These are phyloP conservation scores for Rutidosis leptorrhynchoides DNA, from an alignment of 129 eudicot genomes.

Conservation along the genomic window DNA sequence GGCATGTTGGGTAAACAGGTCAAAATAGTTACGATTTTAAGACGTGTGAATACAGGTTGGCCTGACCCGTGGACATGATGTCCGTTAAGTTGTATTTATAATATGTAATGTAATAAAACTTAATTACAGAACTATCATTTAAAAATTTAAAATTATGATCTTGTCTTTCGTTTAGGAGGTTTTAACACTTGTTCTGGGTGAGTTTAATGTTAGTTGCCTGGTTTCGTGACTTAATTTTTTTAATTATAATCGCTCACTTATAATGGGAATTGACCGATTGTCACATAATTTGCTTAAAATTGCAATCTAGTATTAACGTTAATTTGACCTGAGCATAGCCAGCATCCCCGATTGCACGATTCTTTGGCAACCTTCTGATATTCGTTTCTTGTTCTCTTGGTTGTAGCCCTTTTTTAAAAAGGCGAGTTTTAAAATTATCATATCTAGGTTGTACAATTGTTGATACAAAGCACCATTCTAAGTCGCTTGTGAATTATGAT, in stretches of 20 bases:
- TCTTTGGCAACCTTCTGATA: neutral
- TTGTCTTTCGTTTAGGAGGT: neutral
- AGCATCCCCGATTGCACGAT: neutral
- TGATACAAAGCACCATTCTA: neutral
- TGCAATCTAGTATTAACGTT: neutral
- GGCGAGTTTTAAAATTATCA: neutral
- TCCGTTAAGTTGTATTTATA: neutral
- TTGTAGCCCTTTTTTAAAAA: no score
- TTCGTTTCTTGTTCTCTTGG: neutral
- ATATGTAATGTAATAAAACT: neutral
- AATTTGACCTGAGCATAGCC: neutral
- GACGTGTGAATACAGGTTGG: neutral
- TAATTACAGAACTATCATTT: neutral
- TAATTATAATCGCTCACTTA: neutral
- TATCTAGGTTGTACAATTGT: slow-evolving; percentile 1
- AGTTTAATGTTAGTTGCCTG: neutral
- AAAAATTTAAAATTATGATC: neutral
- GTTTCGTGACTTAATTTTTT: neutral
- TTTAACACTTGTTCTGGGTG: neutral
- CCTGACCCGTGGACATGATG: neutral
- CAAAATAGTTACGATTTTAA: neutral
- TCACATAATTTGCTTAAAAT: neutral
- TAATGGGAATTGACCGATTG: no score
- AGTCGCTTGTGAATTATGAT: neutral
- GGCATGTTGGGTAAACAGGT: neutral